Conservation (phyloP, 2,329 filamentous ascomycete genomes). For the Penicillium glabrum region DNA sequence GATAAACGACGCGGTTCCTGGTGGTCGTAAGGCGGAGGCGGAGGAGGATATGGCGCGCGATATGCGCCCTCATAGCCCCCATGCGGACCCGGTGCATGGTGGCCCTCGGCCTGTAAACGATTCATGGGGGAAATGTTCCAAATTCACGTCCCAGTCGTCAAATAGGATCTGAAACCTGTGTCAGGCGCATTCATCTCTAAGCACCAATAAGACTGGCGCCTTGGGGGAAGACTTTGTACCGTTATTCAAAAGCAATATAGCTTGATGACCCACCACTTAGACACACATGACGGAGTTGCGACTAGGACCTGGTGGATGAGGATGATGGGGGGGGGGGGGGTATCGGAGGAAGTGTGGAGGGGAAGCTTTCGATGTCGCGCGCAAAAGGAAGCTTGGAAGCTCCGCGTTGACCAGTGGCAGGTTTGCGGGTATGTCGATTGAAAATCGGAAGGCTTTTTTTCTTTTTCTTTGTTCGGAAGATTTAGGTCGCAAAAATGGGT, state of each 20-base stretch:
- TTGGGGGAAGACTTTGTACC: background rate
- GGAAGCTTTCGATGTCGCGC: background rate
- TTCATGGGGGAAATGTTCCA: slow-evolving; percentile 23
- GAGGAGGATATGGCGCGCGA: slow-evolving; percentile 24
- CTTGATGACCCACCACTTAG: slow-evolving; percentile 5
- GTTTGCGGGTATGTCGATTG: background rate
- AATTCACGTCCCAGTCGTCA: background rate
- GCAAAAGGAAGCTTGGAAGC: background rate
- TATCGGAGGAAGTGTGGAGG: slow-evolving; percentile 1
- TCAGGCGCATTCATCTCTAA: slow-evolving; percentile 7
- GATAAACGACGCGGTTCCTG: slow-evolving; percentile 32
- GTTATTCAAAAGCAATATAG: slow-evolving; percentile 9
- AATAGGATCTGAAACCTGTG: slow-evolving; percentile 3
- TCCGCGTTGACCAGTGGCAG: background rate
- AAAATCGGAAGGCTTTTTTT: background rate
- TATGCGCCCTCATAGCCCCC: slow-evolving; percentile 32
- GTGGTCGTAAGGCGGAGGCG: slow-evolving; percentile 24
- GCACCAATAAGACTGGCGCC: background rate
- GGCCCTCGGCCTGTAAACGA: slow-evolving; percentile 33
- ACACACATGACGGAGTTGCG: slow-evolving; percentile 10
- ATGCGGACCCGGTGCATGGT: slow-evolving; percentile 28
- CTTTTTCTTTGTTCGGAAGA: background rate
- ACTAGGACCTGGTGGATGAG: background rate
- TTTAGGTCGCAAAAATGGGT: slow-evolving; percentile 15
- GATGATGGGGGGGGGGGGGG: background rate